These are phyloP conservation scores for Dictyostelium capitatum DNA, from an alignment of 78 protist species.

Conservation along the genomic window DNA sequence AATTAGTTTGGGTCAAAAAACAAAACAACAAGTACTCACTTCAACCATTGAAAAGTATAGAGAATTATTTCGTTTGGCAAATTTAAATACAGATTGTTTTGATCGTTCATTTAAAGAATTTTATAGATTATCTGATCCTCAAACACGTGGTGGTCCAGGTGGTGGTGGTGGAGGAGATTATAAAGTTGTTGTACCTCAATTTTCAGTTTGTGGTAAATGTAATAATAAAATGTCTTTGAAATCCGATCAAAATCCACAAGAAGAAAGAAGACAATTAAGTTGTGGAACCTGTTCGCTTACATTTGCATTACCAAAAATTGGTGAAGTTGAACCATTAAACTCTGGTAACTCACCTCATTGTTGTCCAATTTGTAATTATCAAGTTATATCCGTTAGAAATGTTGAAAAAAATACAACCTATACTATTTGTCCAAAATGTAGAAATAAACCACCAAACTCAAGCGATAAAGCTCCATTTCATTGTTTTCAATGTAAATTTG, in stretches of 20 bases:
- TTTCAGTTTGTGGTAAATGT: constrained; percentile 82
- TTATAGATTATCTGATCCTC: neutral
- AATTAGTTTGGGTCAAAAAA: constrained; percentile 56
- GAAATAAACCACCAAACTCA: constrained; percentile 71
- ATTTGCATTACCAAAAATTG: constrained; percentile 35
- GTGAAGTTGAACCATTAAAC: neutral
- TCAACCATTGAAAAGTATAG: constrained; percentile 51
- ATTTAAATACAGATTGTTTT: constrained; percentile 19
- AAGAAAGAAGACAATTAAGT: constrained; percentile 24
- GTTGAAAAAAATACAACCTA: constrained; percentile 13
- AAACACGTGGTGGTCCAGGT: no score
- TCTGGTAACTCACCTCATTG: neutral
- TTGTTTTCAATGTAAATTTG: constrained; percentile 64
- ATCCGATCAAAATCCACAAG: neutral
- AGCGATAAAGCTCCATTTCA: constrained; percentile 46
- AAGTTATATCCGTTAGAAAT: constrained; percentile 16
- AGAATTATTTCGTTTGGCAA: constrained; percentile 48
- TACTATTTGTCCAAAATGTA: constrained; percentile 76
- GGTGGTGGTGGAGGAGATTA: neutral
- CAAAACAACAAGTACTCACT: constrained; percentile 60
- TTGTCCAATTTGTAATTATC: constrained; percentile 79
- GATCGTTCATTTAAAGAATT: constrained; percentile 63
- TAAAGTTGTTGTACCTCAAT: neutral
- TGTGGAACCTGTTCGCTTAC: constrained; percentile 29
- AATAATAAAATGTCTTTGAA: constrained; percentile 19